Evolutionary conservation across 2,329 filamentous ascomycete species (phyloP), one percentile per base, ranked within the genome.

Genomic region (Sphaerostilbella broomeana): DNA sequence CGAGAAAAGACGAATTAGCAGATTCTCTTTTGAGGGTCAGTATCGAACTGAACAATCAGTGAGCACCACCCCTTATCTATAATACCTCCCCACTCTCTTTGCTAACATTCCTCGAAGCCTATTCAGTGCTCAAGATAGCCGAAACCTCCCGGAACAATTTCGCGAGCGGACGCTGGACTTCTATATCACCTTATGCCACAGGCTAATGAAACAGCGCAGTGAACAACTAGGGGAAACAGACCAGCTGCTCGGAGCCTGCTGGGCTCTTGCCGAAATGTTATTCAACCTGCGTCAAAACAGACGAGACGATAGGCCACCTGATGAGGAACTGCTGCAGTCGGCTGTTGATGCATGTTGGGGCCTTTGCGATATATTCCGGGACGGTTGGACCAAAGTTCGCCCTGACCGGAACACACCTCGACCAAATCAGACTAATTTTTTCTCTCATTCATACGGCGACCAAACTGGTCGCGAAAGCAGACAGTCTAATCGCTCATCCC

Each of bases 321-420:
- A 94, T 48, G 86, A 90, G 54, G 89, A 95, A 54, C 70, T 95
- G 0, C 71, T 95, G 1, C 82, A 84, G 5, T 92, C 86, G 1
- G 87, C 89, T 1, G 84, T 95, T 0, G 88, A 95, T 56, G 86
- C 89, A 11, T 95, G 89, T 59, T 95, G 87, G 87, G 88, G 95
- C 50, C 73, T 95, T 5, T 94, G 87, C 58, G 87, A 95, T 62
- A 79, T 95, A 38, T 95, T 95, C 68, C 77, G 87, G 33, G 85
- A 92, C 64, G 87, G 87, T 13, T 95, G 89, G 87, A 87, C 86
- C 4, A 85, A 92, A 52, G 79, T 92, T 32, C 78, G 87, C 38
- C 87, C 89, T 4, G 88, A 95, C 45, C 73, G 88, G 39, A 84
- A 84, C 30, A 95, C 89, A 2, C 89, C 90, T 11, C 75, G 87